Conservation (phyloP, 2,329 filamentous ascomycete genomes). For the Aspergillus awamori region DNA sequence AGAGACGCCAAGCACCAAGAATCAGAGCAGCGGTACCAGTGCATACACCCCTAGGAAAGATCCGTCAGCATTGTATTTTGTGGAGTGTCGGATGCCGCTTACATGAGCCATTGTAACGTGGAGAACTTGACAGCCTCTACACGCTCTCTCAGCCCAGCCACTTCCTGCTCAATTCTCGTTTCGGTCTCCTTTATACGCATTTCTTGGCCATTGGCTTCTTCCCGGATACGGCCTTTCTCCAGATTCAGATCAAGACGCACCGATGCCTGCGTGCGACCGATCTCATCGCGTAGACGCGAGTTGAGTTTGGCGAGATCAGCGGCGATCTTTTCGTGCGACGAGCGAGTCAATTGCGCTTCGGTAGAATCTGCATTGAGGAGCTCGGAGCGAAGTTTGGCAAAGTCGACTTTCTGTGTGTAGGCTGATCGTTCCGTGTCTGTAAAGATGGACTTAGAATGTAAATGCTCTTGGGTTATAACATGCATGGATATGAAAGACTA, state of each 20-base stretch:
- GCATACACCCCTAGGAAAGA: constrained; percentile 59
- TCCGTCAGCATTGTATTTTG: constrained; percentile 30
- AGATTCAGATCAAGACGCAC: constrained; percentile 91
- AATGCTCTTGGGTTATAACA: not conserved
- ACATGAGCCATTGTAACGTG: constrained; percentile 97
- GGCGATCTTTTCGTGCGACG: constrained; percentile 86
- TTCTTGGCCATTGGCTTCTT: constrained; percentile 95
- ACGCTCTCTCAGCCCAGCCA: constrained; percentile 84
- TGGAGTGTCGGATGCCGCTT: constrained; percentile 45
- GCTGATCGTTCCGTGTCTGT: constrained; percentile 56
- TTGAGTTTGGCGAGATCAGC: constrained; percentile 96
- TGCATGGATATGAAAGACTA: not conserved
- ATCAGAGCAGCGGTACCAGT: constrained; percentile 68
- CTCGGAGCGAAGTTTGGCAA: constrained; percentile 93
- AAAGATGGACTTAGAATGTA: constrained; percentile 5
- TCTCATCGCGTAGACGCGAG: constrained; percentile 86
- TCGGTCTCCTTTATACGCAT: constrained; percentile 99
- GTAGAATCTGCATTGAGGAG: constrained; percentile 89
- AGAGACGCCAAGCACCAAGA: constrained; percentile 67
- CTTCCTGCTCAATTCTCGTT: constrained; percentile 97
- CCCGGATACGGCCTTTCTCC: constrained; percentile 93
- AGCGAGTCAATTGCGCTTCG: constrained; percentile 83
- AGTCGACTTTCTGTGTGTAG: constrained; percentile 89
- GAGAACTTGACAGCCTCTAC: constrained; percentile 98
- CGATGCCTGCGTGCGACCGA: constrained; percentile 88